These are phyloP conservation scores for Juglanconis juglandina DNA, from an alignment of 2,329 filamentous ascomycete genomes.

Conservation along the genomic window DNA sequence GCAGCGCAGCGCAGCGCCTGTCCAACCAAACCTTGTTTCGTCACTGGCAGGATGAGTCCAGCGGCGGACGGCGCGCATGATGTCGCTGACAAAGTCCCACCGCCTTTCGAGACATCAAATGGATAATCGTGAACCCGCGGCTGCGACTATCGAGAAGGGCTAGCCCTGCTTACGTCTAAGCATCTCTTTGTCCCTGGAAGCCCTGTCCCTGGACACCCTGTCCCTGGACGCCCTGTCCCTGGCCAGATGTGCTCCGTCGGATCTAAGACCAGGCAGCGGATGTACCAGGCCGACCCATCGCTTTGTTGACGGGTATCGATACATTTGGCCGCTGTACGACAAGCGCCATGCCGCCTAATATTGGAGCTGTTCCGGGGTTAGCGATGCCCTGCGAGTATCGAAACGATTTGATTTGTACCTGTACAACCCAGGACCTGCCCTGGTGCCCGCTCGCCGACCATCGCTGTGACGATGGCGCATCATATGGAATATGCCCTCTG, in stretches of 20 bases:
- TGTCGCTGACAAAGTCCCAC: slow-evolving; percentile 5
- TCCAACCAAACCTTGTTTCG: background rate
- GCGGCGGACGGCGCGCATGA: background rate
- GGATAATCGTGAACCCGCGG: slow-evolving; percentile 14
- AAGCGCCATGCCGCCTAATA: slow-evolving; percentile 30
- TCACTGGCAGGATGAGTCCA: background rate
- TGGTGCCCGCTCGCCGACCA: slow-evolving; percentile 4
- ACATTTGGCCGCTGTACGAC: slow-evolving; percentile 21
- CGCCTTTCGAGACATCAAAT: background rate
- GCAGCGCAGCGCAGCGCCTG: background rate
- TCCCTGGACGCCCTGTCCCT: background rate
- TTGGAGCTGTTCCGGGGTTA: slow-evolving; percentile 24
- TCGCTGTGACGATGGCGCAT: slow-evolving; percentile 7
- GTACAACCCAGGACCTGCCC: background rate
- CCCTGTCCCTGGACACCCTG: slow-evolving; percentile 11
- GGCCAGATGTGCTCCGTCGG: background rate
- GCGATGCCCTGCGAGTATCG: slow-evolving; percentile 23
- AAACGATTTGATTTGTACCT: slow-evolving; percentile 11
- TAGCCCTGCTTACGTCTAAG: slow-evolving; percentile 1
- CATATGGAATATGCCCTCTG: background rate
- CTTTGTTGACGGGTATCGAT: slow-evolving; percentile 22
- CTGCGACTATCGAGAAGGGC: slow-evolving; percentile 14
- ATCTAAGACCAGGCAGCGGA: slow-evolving; percentile 19
- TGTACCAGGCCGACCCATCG: slow-evolving; percentile 25
- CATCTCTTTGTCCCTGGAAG: slow-evolving; percentile 1